phyloP scores from a whole-genome alignment of 1,284 basidiomycete genomes.

The Coriolopsis trogii region DNA sequence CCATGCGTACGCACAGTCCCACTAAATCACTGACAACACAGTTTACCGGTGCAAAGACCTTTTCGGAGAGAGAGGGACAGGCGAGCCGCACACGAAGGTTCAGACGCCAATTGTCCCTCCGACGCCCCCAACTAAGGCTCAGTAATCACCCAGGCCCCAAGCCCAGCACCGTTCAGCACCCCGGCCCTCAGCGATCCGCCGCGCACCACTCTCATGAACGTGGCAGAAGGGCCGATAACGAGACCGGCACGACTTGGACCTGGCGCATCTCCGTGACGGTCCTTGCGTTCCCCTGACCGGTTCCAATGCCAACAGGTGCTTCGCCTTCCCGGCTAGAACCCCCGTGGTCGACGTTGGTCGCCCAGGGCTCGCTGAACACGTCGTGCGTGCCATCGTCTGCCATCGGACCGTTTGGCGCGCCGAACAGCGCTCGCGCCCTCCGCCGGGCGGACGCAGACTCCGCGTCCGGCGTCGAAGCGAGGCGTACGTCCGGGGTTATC shows the following conservation, averaged over 20 bases:
- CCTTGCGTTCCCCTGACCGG: too few relatives aligned
- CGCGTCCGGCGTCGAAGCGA: too few relatives aligned
- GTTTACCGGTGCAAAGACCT: too few relatives aligned
- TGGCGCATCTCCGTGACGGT: constrained; percentile 28
- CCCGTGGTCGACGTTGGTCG: constrained; percentile 7
- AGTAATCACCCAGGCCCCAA: background rate
- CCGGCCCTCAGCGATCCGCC: background rate
- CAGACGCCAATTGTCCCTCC: too few relatives aligned
- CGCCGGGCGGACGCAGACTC: constrained; percentile 1
- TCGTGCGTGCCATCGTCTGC: constrained; percentile 26
- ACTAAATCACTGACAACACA: too few relatives aligned
- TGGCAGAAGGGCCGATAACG: constrained; percentile 14
- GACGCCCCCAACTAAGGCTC: too few relatives aligned
- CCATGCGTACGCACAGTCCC: too few relatives aligned
- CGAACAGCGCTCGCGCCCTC: background rate
- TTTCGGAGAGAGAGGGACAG: background rate
- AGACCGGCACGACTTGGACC: constrained; percentile 21
- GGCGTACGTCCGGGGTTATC: background rate
- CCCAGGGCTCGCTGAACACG: constrained; percentile 16
- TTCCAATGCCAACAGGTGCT: background rate
- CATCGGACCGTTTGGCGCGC: background rate
- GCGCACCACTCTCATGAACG: too few relatives aligned
- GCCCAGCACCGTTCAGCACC: too few relatives aligned
- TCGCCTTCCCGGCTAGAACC: background rate
- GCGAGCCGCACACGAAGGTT: constrained; percentile 2